phyloP scores from a whole-genome alignment of 2,329 filamentous ascomycete genomes.

The Colletotrichum destructivum region DNA sequence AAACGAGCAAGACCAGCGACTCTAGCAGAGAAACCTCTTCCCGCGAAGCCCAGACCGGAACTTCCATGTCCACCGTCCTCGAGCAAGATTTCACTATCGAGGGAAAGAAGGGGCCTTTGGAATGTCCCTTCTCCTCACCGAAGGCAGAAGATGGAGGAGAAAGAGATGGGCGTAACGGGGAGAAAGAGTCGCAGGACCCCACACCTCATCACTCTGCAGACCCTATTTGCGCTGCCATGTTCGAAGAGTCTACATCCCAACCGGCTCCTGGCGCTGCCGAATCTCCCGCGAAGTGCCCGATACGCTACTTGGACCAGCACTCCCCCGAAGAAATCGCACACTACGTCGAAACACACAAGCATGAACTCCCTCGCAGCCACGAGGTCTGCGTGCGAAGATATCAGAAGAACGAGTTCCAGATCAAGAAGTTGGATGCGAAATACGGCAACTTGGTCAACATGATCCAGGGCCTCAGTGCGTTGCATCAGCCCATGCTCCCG shows the following conservation, averaged over 20 bases:
- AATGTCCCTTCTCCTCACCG: conserved; percentile 81
- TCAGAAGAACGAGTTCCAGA: conserved; percentile 87
- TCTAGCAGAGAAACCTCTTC: conserved; percentile 66
- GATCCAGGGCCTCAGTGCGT: conserved; percentile 90
- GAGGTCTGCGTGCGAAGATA: conserved; percentile 93
- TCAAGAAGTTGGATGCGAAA: conserved; percentile 91
- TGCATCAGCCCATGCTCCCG: conserved; percentile 90
- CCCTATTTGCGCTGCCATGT: conserved; percentile 76
- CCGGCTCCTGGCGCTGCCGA: conserved; percentile 64
- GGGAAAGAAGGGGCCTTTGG: conserved; percentile 83
- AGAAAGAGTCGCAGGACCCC: conserved; percentile 50
- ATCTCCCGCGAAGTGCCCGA: conserved; percentile 82
- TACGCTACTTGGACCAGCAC: conserved; percentile 92
- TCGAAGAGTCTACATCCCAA: conserved; percentile 71
- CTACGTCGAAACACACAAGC: conserved; percentile 96
- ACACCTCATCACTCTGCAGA: conserved; percentile 68
- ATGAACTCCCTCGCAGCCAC: conserved; percentile 93
- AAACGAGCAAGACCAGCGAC: conserved; percentile 66
- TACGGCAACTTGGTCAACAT: conserved; percentile 94
- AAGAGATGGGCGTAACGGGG: conserved; percentile 19
- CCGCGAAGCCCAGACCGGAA: conserved; percentile 61
- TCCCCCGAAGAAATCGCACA: conserved; percentile 93
- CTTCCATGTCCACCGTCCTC: conserved; percentile 76
- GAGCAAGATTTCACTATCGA: conserved; percentile 93
- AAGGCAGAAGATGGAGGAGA: conserved; percentile 38